Evolutionary conservation across 257 asterid species (phyloP), one percentile per base, ranked within the genome.

Genomic region (Primulina tabacum): DNA sequence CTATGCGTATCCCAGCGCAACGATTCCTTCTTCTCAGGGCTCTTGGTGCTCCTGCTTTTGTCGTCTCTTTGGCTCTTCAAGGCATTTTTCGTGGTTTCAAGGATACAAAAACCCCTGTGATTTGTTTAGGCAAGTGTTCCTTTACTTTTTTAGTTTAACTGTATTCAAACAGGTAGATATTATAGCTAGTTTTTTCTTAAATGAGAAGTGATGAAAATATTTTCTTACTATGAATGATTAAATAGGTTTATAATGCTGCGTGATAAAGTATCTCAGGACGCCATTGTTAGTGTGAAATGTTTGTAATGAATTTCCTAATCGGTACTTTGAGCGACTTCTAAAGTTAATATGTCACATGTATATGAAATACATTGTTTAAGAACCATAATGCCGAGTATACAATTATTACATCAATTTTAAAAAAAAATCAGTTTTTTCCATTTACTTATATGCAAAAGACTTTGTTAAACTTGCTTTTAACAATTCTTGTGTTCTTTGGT

Each of bases 31-130:
- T 82, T 72, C 77, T 93, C 65, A 85, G 99, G 84, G 95, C 99
- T 73, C 70, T 93, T 75, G 97, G 97, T 62, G 95, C 97, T 79
- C 99, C 99, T 75, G 97, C 99, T 55, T 84, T 80, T 88, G 99
- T 93, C 74, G 92, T 84, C 76, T 90, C 97, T 60, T 85, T 93
- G 90, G 96, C 99, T 65, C 90, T 93, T 76, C 99, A 89, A 85
- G 99, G 99, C 76, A 78, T 93, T 84, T 93, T 90, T 75, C 95
- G 99, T 35, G 99, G 99, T 68, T 87, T 93, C 78, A 93, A 89
- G 89, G 98, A 93, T 83, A 93, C 90, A 4, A 90, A 84, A 78
- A 93, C 97, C 71, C 99, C 99, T 35, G 89, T 89, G 10, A 78
- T 75, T 81, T 93, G 96, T 80, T 77, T 93, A 90, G 97, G 98